Percentiles rank a stretch among this genome's conserved stretches.
phyloP scores from a whole-genome alignment of 1,284 basidiomycete species.

The Melampsora larici-populina region DNA sequence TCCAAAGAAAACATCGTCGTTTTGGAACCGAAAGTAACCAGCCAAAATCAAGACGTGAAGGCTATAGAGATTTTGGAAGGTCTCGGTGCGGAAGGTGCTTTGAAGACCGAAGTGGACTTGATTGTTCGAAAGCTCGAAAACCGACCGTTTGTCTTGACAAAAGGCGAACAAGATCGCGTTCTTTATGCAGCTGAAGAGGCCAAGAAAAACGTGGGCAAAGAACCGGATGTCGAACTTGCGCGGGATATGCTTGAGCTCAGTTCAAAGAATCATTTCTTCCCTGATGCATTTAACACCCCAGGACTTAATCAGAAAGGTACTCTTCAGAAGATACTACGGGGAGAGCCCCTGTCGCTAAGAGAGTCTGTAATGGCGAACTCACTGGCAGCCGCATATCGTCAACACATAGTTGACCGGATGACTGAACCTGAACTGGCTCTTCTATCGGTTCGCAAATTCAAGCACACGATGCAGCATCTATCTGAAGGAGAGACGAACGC shows the following conservation, averaged over 20 bases:
- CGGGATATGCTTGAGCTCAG: constrained; percentile 1
- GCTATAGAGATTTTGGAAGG: background rate
- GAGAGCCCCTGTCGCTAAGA: background rate
- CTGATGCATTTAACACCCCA: background rate
- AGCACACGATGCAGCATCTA: background rate
- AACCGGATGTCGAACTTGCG: background rate
- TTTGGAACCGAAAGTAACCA: background rate
- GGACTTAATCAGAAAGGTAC: background rate
- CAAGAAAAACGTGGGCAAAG: background rate
- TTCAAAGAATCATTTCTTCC: background rate
- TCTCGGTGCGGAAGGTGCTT: background rate
- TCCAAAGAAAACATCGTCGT: background rate
- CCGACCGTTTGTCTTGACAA: background rate
- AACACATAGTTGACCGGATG: background rate
- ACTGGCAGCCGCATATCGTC: background rate
- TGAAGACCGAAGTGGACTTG: background rate
- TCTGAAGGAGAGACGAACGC: background rate
- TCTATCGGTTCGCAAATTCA: background rate
- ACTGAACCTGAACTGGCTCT: background rate
- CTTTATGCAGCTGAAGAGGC: background rate
- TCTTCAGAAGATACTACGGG: background rate
- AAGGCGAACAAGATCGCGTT: background rate
- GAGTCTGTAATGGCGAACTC: background rate
- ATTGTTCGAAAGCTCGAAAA: background rate
- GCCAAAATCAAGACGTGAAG: background rate